Base-by-base conservation (phyloP, 2,329 filamentous ascomycete species). In the Sporothrix curviconia region DNA sequence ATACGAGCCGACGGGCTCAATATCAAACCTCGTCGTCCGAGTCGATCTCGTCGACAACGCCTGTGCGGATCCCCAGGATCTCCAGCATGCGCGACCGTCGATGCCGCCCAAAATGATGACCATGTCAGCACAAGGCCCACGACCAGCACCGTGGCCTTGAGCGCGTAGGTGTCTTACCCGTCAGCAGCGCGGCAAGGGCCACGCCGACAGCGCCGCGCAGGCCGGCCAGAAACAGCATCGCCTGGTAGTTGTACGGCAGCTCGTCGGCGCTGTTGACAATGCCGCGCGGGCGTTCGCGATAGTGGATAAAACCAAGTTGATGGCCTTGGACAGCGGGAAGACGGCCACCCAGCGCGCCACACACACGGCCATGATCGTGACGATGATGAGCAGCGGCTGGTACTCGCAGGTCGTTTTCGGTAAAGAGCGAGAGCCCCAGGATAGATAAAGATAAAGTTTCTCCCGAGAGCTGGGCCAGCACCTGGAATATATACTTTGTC, bases 361-460 rank as follows among this genome's bases (percentile, higher is more conserved):
- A 66, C 92, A 97, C 53, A 99, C 96, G 4, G 94, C 92, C 49
- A 92, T 76, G 4, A 96, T 86, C 0, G 92, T 92, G 64, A 99
- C 85, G 56, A 99, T 87, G 66, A 97, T 97, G 67, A 99, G 90
- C 3, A 96, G 83, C 0, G 94, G 94, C 68, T 96, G 95, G 74
- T 95, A 99, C 59, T 90, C n/a, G 84, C 24, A 96, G 79, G 51
- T 89, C 84, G 54, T 85, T 85, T 66, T 97, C 92, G 3, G 94
- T 96, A 71, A 99, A 97, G 28, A 99, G 80, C 0, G 94, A 95
- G 3, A 99, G 78, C 6, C 94, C 94, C 0, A 99, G 83, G 68
- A n/a, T 99, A 99, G 71, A 99, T 99, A 76, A 99, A 99, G 72
- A 99, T 99, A 70, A 99, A 99, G 72, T 99, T 99, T 74, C n/a